These are phyloP conservation scores for Ascochyta koolunga DNA, from an alignment of 2,329 filamentous ascomycete species.

Conservation along the genomic window DNA sequence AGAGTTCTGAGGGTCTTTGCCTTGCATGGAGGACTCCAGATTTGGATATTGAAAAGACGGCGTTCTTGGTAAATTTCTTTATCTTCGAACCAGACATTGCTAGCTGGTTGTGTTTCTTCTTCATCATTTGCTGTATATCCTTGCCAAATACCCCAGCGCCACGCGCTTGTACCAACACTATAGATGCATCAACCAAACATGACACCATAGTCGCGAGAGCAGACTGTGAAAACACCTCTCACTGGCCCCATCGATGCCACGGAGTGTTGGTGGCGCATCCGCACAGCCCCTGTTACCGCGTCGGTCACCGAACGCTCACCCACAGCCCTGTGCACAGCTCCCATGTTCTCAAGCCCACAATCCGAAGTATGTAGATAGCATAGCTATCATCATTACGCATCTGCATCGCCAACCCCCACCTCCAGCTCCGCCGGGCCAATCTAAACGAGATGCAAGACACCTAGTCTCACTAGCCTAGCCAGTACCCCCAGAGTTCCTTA, in stretches of 20 bases:
- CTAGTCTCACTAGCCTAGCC: too few relatives aligned
- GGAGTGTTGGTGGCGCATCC: conserved; percentile 1
- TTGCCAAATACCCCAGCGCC: conserved; percentile 16
- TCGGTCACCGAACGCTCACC: conserved; percentile 12
- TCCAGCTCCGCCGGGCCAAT: too few relatives aligned
- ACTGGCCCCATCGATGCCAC: background rate
- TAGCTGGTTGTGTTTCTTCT: background rate
- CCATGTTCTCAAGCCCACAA: background rate
- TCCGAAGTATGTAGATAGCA: too few relatives aligned
- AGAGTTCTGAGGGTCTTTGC: conserved; percentile 14
- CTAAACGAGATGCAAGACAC: too few relatives aligned
- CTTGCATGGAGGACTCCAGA: background rate
- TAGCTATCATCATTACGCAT: too few relatives aligned
- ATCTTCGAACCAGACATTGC: background rate
- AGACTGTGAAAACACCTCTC: background rate
- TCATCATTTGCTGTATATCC: conserved; percentile 3
- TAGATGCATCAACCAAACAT: background rate
- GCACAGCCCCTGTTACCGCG: background rate
- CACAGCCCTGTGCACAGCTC: background rate
- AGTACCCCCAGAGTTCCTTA: too few relatives aligned
- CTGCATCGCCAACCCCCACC: too few relatives aligned
- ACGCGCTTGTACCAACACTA: conserved; percentile 5
- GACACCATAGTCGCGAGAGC: background rate
- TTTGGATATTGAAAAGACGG: background rate
- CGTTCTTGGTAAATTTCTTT: background rate